Conservation (phyloP, 2,329 filamentous ascomycete genomes). For the Aspergillus bombycis region DNA sequence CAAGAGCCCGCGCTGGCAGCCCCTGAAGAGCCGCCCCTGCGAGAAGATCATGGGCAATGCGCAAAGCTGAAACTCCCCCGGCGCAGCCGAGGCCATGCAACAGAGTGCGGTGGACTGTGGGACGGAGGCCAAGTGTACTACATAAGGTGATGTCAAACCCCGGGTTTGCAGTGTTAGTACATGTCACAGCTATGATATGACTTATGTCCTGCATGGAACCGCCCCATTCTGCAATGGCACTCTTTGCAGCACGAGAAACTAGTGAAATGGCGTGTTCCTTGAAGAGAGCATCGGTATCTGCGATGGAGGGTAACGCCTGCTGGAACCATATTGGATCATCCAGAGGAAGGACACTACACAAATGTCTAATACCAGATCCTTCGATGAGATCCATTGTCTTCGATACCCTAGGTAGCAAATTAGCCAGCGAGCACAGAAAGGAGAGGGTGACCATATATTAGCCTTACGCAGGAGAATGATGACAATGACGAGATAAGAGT, state of each 20-base stretch:
- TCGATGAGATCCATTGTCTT: background rate
- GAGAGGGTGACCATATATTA: background rate
- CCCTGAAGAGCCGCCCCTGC: slow-evolving; percentile 63
- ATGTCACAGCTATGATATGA: slow-evolving; percentile 69
- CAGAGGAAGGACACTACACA: background rate
- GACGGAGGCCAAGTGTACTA: slow-evolving; percentile 60
- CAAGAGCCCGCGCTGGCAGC: slow-evolving; percentile 64
- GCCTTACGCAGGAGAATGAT: background rate
- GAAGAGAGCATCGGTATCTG: background rate
- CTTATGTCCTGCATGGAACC: slow-evolving; percentile 51
- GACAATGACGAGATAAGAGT: background rate
- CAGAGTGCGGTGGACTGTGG: slow-evolving; percentile 65
- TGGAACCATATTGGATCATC: background rate
- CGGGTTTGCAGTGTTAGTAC: slow-evolving; percentile 70
- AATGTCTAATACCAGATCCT: background rate
- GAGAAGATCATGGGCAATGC: slow-evolving; percentile 69
- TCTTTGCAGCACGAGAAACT: background rate
- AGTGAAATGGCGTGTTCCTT: background rate
- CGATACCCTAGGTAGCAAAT: background rate
- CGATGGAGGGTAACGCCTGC: background rate
- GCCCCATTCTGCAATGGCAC: background rate
- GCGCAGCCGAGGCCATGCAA: slow-evolving; percentile 69
- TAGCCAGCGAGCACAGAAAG: background rate
- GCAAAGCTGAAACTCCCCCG: slow-evolving; percentile 63
- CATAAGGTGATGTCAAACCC: slow-evolving; percentile 69